Evolutionary conservation across 371 early-diverging fungal species (phyloP).

Genomic region (Rhizomucor pusillus): DNA sequence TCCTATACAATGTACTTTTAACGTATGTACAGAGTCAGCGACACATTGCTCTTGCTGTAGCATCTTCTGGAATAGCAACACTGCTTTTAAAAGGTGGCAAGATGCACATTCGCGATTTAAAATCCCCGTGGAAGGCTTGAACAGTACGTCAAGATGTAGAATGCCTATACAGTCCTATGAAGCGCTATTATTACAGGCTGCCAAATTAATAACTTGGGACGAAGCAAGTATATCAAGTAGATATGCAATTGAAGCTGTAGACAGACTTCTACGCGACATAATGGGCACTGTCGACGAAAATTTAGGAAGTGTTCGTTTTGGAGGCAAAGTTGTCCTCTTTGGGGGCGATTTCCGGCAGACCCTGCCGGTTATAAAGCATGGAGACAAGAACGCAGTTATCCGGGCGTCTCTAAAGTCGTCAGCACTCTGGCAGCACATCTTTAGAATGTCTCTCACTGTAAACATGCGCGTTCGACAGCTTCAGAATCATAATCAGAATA

Average conservation of each 20-base stretch:
- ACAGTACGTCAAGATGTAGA: conserved; percentile 13
- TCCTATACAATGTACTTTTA: conserved; percentile 18
- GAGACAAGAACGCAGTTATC: not conserved
- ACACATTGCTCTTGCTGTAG: conserved; percentile 12
- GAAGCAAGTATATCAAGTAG: conserved; percentile 10
- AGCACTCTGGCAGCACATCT: not conserved
- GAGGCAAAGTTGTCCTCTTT: conserved; percentile 13
- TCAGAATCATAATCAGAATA: not conserved
- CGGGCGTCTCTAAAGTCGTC: not conserved
- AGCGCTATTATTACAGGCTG: conserved; percentile 3
- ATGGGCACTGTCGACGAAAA: conserved; percentile 7
- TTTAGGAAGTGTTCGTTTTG: conserved; percentile 7
- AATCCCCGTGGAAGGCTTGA: conserved; percentile 8
- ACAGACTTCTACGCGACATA: not conserved
- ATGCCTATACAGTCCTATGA: not conserved
- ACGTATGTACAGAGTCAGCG: conserved; percentile 5
- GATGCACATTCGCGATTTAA: conserved; percentile 5
- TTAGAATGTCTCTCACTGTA: not conserved
- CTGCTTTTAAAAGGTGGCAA: conserved; percentile 5
- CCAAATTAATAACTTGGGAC: conserved; percentile 14
- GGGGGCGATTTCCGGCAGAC: conserved; percentile 13
- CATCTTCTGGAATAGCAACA: conserved; percentile 10
- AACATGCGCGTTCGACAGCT: conserved; percentile 6
- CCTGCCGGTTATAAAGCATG: not conserved
- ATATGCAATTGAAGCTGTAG: conserved; percentile 1